These are phyloP conservation scores for Ajuga chamaepitys DNA, from an alignment of 257 asterid genomes.

Conservation along the genomic window DNA sequence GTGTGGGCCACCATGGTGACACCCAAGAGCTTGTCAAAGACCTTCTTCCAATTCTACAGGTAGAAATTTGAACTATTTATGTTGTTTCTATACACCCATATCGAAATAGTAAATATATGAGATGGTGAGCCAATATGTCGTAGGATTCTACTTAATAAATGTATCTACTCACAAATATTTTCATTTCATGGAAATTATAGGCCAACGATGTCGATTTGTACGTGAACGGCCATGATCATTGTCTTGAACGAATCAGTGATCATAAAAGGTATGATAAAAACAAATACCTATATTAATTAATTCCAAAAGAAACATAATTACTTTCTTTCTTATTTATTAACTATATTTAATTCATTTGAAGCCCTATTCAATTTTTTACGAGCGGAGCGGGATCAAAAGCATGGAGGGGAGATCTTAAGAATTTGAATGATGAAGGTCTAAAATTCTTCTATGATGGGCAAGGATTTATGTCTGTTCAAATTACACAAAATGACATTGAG, in stretches of 20 bases:
- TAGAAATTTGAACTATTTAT: conserved; percentile 1
- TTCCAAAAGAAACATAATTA: background rate
- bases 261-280: conserved; percentile 30
- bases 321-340: background rate
- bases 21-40: conserved; percentile 55
- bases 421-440: conserved; percentile 20
- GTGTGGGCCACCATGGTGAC: conserved; percentile 90
- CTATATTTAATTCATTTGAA: conserved; percentile 4
- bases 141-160: no score
- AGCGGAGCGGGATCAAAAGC: conserved; percentile 97
- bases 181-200: conserved; percentile 17
- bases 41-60: conserved; percentile 87
- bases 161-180: no score
- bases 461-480: conserved; percentile 71
- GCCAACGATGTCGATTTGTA: conserved; percentile 64
- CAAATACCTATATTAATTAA: no score
- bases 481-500: conserved; percentile 31
- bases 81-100: no score
- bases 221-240: conserved; percentile 83
- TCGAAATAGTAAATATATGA: no score
- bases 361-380: conserved; percentile 65
- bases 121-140: no score
- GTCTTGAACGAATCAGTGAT: conserved; percentile 64
- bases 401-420: conserved; percentile 73
- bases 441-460: conserved; percentile 76